A percentile compares a stretch with the other conserved stretches of the same genome.
Conservation (phyloP, 306 rosid species). For the Ochetophila trinervis region DNA sequence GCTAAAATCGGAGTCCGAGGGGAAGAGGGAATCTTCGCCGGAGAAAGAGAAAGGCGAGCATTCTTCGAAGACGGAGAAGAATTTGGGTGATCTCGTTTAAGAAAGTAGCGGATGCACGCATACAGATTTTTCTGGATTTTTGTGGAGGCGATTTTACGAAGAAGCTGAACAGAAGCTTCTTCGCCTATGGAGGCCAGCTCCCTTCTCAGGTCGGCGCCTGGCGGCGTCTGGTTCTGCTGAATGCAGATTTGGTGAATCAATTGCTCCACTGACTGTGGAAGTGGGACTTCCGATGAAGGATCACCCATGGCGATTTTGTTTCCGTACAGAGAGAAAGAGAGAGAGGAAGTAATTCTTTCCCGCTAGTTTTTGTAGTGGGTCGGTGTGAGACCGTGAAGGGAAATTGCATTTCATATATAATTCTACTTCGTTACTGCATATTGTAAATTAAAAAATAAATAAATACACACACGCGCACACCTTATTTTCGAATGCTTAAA, state of each 20-base stretch:
- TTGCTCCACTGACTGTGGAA: neutral
- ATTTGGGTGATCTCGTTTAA: neutral
- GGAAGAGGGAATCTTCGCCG: neutral
- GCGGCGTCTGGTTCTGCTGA: neutral
- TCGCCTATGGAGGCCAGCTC: neutral
- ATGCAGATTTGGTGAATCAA: neutral
- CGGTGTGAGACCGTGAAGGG: no score
- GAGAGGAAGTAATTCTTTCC: neutral
- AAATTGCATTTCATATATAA: no score
- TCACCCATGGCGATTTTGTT: neutral
- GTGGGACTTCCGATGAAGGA: neutral
- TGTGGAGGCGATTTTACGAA: neutral
- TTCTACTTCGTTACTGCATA: no score
- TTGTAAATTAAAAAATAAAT: no score
- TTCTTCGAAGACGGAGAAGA: neutral
- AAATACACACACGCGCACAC: no score
- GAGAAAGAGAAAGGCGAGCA: neutral
- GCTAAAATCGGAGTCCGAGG: neutral
- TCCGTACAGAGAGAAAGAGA: neutral
- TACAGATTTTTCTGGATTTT: neutral
- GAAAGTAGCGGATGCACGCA: neutral
- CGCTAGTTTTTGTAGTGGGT: no score
- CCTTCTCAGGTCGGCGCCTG: neutral
- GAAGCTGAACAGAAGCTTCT: neutral
- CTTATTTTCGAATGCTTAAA: no score